A percentile compares a stretch with the other conserved stretches of the same genome.
Conservation (phyloP, 805 yeast species). For the Grigorovia jiainica region DNA sequence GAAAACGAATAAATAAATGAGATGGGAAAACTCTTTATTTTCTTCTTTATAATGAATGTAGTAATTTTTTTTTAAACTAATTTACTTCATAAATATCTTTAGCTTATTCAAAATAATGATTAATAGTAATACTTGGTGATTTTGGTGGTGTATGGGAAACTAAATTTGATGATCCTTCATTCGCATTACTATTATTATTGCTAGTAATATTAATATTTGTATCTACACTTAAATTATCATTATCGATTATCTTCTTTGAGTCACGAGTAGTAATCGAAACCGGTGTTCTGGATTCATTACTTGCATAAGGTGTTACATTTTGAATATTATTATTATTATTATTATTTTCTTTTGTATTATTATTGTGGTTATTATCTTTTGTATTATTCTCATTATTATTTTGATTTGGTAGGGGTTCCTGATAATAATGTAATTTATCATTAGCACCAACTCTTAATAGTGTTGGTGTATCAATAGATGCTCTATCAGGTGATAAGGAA, state of each 20-base stretch:
- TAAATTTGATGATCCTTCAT: no score
- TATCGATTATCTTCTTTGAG: neutral
- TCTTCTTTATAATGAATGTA: neutral
- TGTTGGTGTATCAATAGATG: slow-evolving; percentile 23
- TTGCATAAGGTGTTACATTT: neutral
- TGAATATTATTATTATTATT: neutral
- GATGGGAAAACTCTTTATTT: no score
- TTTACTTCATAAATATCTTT: no score
- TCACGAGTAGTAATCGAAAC: neutral
- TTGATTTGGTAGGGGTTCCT: slow-evolving; percentile 24
- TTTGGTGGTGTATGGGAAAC: slow-evolving; percentile 6
- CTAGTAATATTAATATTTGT: neutral
- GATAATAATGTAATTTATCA: slow-evolving; percentile 19
- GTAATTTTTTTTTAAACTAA: neutral
- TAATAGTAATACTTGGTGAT: slow-evolving; percentile 14
- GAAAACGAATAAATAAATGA: no score
- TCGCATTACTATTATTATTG: neutral
- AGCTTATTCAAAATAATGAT: slow-evolving; percentile 1
- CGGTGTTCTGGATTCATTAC: neutral
- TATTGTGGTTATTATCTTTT: neutral
- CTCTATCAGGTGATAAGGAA: slow-evolving; percentile 25
- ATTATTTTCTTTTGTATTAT: neutral
- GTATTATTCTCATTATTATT: neutral
- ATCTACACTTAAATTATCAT: neutral
- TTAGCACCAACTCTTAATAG: slow-evolving; percentile 19